Conservation (phyloP, 2,329 filamentous ascomycete species). For the Diaporthe eres region DNA sequence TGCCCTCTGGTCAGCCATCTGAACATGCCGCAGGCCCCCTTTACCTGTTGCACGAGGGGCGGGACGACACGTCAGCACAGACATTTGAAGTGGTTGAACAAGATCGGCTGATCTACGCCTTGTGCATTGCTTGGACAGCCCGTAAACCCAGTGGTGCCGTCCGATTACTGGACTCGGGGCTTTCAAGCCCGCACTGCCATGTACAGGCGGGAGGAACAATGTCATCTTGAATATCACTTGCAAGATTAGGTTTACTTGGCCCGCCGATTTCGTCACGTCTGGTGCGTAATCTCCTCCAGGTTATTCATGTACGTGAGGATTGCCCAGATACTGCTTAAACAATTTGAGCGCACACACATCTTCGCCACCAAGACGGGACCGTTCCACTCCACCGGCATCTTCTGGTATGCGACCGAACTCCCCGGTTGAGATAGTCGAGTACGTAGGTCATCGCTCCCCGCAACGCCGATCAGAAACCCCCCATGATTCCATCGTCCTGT, state of each 20-base stretch:
- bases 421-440: neutral
- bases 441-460: neutral
- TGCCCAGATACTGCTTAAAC: neutral
- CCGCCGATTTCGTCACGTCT: neutral
- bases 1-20: neutral
- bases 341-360: neutral
- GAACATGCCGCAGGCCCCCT: neutral
- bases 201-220: neutral
- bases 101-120: constrained; percentile 9
- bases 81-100: constrained; percentile 5
- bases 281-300: neutral
- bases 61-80: constrained; percentile 25
- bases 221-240: neutral
- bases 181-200: neutral
- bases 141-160: neutral
- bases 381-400: neutral
- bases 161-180: neutral
- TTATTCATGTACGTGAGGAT: neutral
- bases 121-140: neutral
- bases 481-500: neutral
- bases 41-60: neutral
- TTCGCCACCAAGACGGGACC: neutral
- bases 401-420: neutral
- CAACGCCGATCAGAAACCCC: constrained; percentile 1
- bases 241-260: neutral